Conservation (phyloP, 768 basidiomycete species). For the Paxillus involutus region DNA sequence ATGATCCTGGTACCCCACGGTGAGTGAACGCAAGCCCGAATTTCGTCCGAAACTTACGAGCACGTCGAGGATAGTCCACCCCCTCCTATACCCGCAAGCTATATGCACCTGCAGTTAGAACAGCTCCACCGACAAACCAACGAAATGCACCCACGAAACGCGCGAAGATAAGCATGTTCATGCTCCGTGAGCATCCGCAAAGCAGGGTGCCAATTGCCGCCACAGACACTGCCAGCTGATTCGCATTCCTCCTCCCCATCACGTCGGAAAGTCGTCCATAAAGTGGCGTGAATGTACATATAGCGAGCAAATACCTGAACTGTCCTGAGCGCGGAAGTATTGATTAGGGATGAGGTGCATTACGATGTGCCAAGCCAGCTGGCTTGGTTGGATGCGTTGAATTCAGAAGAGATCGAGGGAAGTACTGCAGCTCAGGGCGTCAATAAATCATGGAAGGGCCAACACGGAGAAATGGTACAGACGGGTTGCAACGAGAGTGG, state of each 20-base stretch:
- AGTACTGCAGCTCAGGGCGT: constrained; percentile 44
- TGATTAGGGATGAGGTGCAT: neutral
- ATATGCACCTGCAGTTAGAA: neutral
- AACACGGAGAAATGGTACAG: neutral
- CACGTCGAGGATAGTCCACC: constrained; percentile 69
- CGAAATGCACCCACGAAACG: constrained; percentile 57
- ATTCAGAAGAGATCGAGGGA: constrained; percentile 70
- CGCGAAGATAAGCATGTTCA: constrained; percentile 67
- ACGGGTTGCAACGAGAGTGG: constrained; percentile 74
- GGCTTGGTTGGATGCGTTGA: constrained; percentile 66
- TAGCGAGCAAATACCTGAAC: constrained; percentile 67
- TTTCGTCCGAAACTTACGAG: constrained; percentile 47
- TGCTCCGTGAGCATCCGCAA: constrained; percentile 65
- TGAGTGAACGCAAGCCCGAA: neutral
- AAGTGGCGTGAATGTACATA: constrained; percentile 77
- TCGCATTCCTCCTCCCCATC: constrained; percentile 66
- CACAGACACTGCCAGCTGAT: constrained; percentile 60
- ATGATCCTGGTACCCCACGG: constrained; percentile 46
- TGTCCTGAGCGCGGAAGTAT: neutral
- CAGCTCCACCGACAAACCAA: neutral
- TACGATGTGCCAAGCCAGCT: constrained; percentile 77
- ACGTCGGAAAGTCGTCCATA: constrained; percentile 78
- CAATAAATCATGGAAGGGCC: neutral
- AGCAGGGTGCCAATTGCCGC: constrained; percentile 58
- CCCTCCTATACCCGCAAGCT: constrained; percentile 51